Base-by-base conservation (phyloP, 192 early-diverging fungal genomes). In the Piromyces sp. region DNA sequence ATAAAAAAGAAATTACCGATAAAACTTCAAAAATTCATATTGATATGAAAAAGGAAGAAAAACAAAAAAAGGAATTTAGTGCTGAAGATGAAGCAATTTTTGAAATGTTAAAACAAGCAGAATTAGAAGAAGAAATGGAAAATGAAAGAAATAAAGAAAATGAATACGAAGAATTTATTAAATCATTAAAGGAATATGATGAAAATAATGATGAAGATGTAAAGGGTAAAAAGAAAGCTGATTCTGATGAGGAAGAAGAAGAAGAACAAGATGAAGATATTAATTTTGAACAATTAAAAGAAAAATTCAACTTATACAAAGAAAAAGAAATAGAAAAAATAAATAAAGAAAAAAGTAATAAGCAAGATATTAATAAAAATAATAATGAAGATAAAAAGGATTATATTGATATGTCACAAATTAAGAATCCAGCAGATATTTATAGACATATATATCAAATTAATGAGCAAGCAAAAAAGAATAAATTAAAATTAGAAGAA, bases 21-120 rank as follows among this genome's bases (percentile, higher is more conserved):
- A 19, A 82, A 84, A 88, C 30, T 85, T 83, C 16, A 86, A 87
- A 38, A 81, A 85, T 79, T 84, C 83, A 13, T 85, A 85, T 30
- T n/a, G 79, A 30, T 17, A 84, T 81, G 13, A 30, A 31, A 30
- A 51, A 33, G 16, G 81, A 29, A 80, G 82, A 14, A 84, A 87
- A 30, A 84, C 82, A 84, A 82, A 84, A 81, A 80, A 86, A 37
- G 51, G 79, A 80, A 82, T 81, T 84, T 86, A 51, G 85, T 80
- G 85, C 79, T 80, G 80, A 79, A 30, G 84, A 51, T 83, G 86
- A 83, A 81, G 82, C 3, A 80, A 79, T 30, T 89, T 83, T 58
- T 82, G 80, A 83, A 89, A 85, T 85, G 89, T 84, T 84, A 30
- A 87, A 86, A 38, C 87, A 80, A n/a, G 85, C 80, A 84, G 87